These are phyloP conservation scores for Tillandsia leiboldiana DNA, from an alignment of 176 grass and related monocot species.

Conservation along the genomic window DNA sequence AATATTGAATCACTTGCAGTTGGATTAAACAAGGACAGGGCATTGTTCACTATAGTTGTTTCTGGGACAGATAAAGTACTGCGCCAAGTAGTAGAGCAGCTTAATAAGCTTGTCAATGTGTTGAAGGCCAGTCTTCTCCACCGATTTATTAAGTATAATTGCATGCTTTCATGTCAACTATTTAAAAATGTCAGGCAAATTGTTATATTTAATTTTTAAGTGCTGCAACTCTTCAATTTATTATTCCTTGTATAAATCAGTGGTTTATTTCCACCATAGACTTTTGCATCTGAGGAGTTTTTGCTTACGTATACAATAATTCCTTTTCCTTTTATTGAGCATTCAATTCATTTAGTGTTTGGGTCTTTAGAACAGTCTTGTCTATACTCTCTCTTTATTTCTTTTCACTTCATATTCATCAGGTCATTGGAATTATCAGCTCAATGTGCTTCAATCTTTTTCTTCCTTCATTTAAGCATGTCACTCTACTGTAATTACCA, in stretches of 20 bases:
- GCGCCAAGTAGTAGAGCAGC: slow-evolving; percentile 52
- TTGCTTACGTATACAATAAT: too few relatives aligned
- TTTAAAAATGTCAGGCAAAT: background rate
- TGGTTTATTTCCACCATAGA: too few relatives aligned
- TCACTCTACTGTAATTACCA: slow-evolving; percentile 9
- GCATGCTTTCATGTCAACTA: background rate
- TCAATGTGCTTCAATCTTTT: background rate
- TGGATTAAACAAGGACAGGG: slow-evolving; percentile 69
- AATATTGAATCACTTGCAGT: slow-evolving; percentile 76
- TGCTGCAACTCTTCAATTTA: too few relatives aligned
- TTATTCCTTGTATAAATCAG: too few relatives aligned
- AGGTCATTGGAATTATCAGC: background rate
- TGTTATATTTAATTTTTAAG: background rate
- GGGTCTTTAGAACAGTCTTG: background rate
- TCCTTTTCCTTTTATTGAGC: too few relatives aligned
- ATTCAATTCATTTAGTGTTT: too few relatives aligned
- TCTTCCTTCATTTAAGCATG: background rate
- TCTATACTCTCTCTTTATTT: background rate
- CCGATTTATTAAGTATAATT: background rate
- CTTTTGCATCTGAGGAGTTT: too few relatives aligned
- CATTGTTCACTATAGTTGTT: slow-evolving; percentile 63
- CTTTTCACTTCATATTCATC: background rate
- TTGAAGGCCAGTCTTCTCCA: slow-evolving; percentile 42
- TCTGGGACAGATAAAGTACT: slow-evolving; percentile 66
- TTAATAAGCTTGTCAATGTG: slow-evolving; percentile 75